Evolutionary conservation across 345 rosid genomes (phyloP).

Genomic region (Angophora floribunda): DNA sequence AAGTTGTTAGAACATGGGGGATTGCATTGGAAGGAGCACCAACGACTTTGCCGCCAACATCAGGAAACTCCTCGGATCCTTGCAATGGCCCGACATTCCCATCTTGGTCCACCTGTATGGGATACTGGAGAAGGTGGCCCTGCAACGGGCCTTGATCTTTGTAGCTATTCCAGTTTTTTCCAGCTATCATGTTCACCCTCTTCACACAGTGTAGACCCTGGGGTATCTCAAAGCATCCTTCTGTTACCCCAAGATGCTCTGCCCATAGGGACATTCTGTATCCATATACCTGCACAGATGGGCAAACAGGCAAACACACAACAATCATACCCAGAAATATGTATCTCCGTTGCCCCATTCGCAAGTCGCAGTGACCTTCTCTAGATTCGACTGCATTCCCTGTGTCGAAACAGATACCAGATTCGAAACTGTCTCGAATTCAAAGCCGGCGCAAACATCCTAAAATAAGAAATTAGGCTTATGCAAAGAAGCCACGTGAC

Average conservation of each 20-base stretch:
- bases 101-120: constrained; percentile 40
- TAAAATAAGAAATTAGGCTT: not conserved
- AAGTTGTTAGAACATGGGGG: constrained; percentile 75
- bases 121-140: constrained; percentile 92
- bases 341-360: not conserved
- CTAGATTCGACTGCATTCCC: not conserved
- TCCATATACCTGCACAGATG: constrained; percentile 53
- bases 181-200: constrained; percentile 46
- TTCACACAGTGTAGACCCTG: constrained; percentile 50
- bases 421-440: not conserved
- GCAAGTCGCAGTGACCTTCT: not conserved
- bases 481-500: not conserved
- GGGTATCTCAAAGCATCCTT: constrained; percentile 30
- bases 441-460: not conserved
- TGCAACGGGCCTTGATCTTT: constrained; percentile 21
- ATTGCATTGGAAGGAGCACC: constrained; percentile 49
- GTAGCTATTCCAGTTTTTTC: constrained; percentile 60
- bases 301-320: not conserved
- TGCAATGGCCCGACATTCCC: constrained; percentile 58
- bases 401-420: not conserved
- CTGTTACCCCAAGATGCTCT: constrained; percentile 63
- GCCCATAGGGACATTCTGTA: constrained; percentile 92
- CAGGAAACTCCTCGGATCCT: constrained; percentile 67
- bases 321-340: not conserved
- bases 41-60: constrained; percentile 70